Evolutionary conservation across 140 eudicot species (phyloP).

Genomic region (Flaveria floridana): DNA sequence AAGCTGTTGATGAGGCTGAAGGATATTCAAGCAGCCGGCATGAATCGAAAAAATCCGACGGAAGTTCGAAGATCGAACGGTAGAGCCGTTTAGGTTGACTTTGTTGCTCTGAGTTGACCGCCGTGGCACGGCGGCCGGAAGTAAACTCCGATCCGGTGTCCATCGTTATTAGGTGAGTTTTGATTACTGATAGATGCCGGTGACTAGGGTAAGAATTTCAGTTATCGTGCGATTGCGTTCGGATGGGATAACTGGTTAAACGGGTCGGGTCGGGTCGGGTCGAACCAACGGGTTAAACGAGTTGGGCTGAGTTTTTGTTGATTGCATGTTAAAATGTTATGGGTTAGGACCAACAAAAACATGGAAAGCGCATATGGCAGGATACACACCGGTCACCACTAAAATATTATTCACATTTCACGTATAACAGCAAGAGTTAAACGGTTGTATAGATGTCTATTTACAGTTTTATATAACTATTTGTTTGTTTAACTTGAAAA

Average conservation of each 20-base stretch:
- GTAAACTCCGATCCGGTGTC: conserved; percentile 22
- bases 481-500: too few relatives aligned
- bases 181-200: neutral
- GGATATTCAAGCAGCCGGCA: conserved; percentile 66
- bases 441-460: too few relatives aligned
- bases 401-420: too few relatives aligned
- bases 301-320: neutral
- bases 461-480: too few relatives aligned
- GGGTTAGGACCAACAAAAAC: too few relatives aligned
- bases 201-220: conserved; percentile 17
- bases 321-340: neutral
- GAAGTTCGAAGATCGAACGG: conserved; percentile 81
- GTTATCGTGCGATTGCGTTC: conserved; percentile 17
- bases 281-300: neutral
- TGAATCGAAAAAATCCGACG: conserved; percentile 66
- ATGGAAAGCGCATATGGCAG: too few relatives aligned
- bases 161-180: conserved; percentile 12
- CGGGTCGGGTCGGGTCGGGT: neutral
- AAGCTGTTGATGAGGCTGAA: conserved; percentile 30
- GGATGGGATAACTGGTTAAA: conserved; percentile 12
- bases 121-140: conserved; percentile 34
- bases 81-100: conserved; percentile 36
- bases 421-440: too few relatives aligned
- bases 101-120: conserved; percentile 27
- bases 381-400: too few relatives aligned